Evolutionary conservation across 352 stramenopile genomes (phyloP), one percentile per base, ranked within the genome.

Genomic region (Globisporangium irregulare): DNA sequence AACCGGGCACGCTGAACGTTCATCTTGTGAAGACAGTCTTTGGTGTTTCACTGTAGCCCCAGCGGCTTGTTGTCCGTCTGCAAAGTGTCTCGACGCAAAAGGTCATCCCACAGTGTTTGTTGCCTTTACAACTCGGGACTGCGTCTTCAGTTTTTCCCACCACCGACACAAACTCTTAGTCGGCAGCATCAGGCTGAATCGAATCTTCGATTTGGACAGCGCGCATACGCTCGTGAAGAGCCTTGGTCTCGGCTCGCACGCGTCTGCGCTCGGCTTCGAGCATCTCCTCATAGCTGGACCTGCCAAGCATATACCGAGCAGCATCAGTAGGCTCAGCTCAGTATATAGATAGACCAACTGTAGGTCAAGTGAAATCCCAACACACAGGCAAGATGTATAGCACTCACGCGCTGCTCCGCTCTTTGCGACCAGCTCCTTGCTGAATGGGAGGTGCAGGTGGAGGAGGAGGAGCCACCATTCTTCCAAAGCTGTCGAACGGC

Each of bases 181-280:
- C 4, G 41, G 14, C 3, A 43, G 6, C 15, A 14, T 41, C 18
- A 15, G 41, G 41, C 7, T 4, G 41, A 7, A 4, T 6, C 18
- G 1, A 10, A 14, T 4, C 18, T 25, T 15, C 25, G 41, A 56
- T 36, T 34, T 62, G 51, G 18, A 57, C 15, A 8, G 34, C 53
- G n/a, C 77, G 73, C 80, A 90, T 90, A n/a, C 75, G 71, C 18
- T 87, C 77, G 29, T 87, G 77, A 6, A 90, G 66, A 34, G 73
- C 72, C 36, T 83, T 88, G n/a, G 73, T 84, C 56, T 90, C 81
- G 9, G 75, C 20, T 5, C 79, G 76, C 34, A 90, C 58, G 22
- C 81, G 76, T 4, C 62, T 64, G 12, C 81, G 70, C 62, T 90
- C 81, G 18, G 27, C 62, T 24, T 85, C 67, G 7, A 88, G 68